phyloP scores from a whole-genome alignment of 768 basidiomycete species.

The Podaxis rugospora region DNA sequence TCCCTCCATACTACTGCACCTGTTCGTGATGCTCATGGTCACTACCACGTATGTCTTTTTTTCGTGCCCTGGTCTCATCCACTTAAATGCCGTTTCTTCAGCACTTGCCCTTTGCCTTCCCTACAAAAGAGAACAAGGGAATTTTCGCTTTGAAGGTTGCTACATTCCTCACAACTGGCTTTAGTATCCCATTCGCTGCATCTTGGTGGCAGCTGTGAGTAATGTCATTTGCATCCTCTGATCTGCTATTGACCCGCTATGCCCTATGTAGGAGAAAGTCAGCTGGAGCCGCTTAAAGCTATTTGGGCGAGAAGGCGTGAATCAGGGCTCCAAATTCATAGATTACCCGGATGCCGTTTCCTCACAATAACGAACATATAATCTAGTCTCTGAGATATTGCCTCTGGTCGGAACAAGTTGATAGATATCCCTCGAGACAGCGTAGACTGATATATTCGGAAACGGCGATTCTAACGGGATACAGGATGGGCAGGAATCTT shows the following conservation, averaged over 20 bases:
- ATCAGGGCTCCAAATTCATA: not conserved
- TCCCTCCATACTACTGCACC: slow-evolving; percentile 36
- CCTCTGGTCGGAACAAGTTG: not conserved
- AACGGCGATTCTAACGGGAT: not conserved
- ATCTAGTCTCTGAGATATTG: not conserved
- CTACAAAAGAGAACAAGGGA: slow-evolving; percentile 41
- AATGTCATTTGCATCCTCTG: not conserved
- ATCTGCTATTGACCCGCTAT: slow-evolving; percentile 2
- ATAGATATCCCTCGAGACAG: not conserved
- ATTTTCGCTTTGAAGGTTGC: slow-evolving; percentile 46
- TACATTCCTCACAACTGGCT: slow-evolving; percentile 48
- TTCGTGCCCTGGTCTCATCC: not conserved
- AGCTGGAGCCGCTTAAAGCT: slow-evolving; percentile 21
- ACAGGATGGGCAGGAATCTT: not conserved
- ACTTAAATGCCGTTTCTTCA: slow-evolving; percentile 19
- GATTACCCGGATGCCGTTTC: not conserved
- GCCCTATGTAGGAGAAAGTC: slow-evolving; percentile 37
- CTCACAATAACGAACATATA: not conserved
- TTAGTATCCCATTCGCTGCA: slow-evolving; percentile 65
- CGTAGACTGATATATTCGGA: not conserved
- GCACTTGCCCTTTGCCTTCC: slow-evolving; percentile 56
- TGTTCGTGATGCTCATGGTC: slow-evolving; percentile 45
- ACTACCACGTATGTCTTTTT: slow-evolving; percentile 48
- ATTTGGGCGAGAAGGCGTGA: not conserved
- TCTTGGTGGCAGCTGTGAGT: slow-evolving; percentile 62